phyloP scores from a whole-genome alignment of 176 grass and related monocot genomes.

The Pharus latifolius region DNA sequence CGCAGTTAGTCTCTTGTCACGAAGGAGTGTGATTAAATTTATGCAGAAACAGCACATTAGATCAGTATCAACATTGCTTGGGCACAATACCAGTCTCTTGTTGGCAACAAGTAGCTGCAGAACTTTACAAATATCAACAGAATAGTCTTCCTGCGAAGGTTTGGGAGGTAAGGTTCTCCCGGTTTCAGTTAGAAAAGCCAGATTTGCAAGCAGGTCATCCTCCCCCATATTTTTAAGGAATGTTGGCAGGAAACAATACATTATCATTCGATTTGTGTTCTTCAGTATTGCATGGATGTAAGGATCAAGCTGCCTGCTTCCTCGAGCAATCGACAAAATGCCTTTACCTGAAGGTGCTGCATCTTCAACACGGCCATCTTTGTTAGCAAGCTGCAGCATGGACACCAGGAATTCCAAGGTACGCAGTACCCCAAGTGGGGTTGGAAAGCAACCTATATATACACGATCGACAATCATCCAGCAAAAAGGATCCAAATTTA shows the following conservation, averaged over 20 bases:
- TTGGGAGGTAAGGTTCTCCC: conserved; percentile 47
- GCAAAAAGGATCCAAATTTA: conserved; percentile 90
- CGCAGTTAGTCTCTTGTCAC: conserved; percentile 74
- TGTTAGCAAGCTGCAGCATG: conserved; percentile 94
- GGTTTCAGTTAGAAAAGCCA: conserved; percentile 64
- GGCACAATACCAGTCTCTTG: conserved; percentile 86
- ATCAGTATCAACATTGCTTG: conserved; percentile 92
- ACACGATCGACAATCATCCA: conserved; percentile 93
- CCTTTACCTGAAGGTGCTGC: conserved; percentile 77
- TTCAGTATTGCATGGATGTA: conserved; percentile 97
- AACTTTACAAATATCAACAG: conserved; percentile 83
- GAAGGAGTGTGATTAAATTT: conserved; percentile 84
- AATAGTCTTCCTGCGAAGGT: conserved; percentile 49
- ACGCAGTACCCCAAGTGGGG: conserved; percentile 72
- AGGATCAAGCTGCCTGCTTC: conserved; percentile 72
- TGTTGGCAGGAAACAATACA: conserved; percentile 95
- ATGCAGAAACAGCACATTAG: conserved; percentile 84
- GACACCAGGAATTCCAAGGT: conserved; percentile 91
- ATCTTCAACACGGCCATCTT: conserved; percentile 95
- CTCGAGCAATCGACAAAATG: conserved; percentile 91
- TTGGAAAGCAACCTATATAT: conserved; percentile 92
- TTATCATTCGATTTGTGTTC: conserved; percentile 95
- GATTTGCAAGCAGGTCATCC: conserved; percentile 70
- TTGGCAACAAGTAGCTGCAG: conserved; percentile 90
- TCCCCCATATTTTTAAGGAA: conserved; percentile 85